Evolutionary conservation across 306 rosid genomes (phyloP).

Genomic region (Rubus idaeus): DNA sequence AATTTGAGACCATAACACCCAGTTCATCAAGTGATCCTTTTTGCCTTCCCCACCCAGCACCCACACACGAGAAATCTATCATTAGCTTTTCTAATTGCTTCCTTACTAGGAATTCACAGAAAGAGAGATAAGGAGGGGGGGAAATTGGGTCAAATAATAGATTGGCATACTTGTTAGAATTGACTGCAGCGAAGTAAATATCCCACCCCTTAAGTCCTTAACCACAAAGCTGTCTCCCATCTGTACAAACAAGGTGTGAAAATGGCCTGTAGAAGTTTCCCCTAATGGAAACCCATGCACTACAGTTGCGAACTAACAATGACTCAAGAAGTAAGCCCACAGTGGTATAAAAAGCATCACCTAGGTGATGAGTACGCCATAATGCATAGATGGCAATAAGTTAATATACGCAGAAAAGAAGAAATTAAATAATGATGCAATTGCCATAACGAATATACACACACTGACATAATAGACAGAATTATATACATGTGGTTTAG

Average conservation of each 20-base stretch:
- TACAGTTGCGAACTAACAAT: not conserved
- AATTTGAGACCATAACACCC: not conserved
- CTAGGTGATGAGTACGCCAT: not conserved
- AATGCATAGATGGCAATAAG: not conserved
- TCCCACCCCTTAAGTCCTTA: not conserved
- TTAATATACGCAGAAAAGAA: not conserved
- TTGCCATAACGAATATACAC: not conserved
- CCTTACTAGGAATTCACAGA: not conserved
- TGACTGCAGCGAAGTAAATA: not conserved
- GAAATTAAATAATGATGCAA: not conserved
- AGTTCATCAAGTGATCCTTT: not conserved
- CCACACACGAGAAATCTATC: not conserved
- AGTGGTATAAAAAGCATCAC: not conserved
- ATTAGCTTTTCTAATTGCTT: not conserved
- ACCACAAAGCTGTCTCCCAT: not conserved
- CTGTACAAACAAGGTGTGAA: not conserved
- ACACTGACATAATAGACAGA: not conserved
- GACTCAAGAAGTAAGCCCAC: not conserved
- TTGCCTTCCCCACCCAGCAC: no score
- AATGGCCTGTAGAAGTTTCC: not conserved
- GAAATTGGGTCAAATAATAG: not conserved
- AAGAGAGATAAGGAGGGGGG: not conserved
- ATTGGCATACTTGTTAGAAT: not conserved
- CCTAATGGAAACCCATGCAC: not conserved
- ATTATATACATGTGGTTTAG: constrained; percentile 4